phyloP scores from a whole-genome alignment of 306 rosid genomes.

The Rosa lucieae region DNA sequence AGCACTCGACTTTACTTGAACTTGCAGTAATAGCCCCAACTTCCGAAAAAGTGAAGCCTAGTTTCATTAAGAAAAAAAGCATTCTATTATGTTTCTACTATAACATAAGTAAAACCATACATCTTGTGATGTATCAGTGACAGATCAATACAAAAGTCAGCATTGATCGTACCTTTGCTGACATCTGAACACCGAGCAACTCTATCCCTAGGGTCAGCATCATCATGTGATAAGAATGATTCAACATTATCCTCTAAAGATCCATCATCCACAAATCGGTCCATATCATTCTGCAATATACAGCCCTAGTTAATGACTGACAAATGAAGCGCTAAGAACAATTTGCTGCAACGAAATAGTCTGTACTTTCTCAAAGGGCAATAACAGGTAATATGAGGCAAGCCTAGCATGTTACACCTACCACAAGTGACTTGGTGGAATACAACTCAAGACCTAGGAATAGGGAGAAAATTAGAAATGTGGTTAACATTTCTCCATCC shows the following conservation, averaged over 20 bases:
- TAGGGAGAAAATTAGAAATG: conserved; percentile 8
- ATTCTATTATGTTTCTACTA: conserved; percentile 12
- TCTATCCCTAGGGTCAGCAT: conserved; percentile 38
- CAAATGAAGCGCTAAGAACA: conserved; percentile 17
- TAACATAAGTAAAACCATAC: not conserved
- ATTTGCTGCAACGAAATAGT: not conserved
- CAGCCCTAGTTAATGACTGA: conserved; percentile 17
- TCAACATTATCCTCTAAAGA: conserved; percentile 56
- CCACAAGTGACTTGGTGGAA: conserved; percentile 1
- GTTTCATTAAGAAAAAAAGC: conserved; percentile 23
- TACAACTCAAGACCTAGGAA: not conserved
- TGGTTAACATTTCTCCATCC: not conserved
- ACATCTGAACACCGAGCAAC: conserved; percentile 40
- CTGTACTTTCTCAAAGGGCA: not conserved
- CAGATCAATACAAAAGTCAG: conserved; percentile 1
- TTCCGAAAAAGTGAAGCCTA: conserved; percentile 55
- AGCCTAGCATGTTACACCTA: not conserved
- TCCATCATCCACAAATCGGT: conserved; percentile 55
- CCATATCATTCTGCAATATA: conserved; percentile 54
- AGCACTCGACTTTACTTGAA: conserved; percentile 63
- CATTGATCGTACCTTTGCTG: conserved; percentile 48
- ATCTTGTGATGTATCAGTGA: not conserved
- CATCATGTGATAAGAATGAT: conserved; percentile 50
- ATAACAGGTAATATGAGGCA: not conserved
- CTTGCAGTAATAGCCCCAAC: conserved; percentile 49